These are phyloP conservation scores for Wallacemonas rigidus DNA, from an alignment of 208 protist genomes.

Conservation along the genomic window DNA sequence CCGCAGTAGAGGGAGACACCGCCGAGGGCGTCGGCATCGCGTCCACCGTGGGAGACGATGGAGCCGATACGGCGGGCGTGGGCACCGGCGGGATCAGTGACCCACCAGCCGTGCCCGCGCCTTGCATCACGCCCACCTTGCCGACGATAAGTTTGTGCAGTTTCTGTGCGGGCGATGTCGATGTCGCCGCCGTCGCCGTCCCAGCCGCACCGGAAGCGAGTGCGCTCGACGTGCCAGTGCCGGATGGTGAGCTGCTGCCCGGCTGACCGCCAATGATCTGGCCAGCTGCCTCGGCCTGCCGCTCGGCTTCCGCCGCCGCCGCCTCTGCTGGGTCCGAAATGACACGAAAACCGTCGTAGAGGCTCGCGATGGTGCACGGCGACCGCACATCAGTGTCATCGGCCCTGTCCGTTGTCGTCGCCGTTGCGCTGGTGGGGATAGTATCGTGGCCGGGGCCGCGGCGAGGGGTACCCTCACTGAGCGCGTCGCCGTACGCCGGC, in stretches of 20 bases:
- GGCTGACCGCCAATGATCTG: too few species aligned
- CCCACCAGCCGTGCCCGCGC: not conserved
- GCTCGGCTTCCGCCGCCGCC: not conserved
- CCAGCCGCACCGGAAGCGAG: not conserved
- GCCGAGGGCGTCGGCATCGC: too few species aligned
- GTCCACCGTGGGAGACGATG: too few species aligned
- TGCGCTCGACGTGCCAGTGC: not conserved
- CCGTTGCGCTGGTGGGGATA: not conserved
- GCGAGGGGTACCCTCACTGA: conserved; percentile 19
- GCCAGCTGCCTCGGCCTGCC: not conserved
- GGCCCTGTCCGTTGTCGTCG: not conserved
- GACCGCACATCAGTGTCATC: not conserved
- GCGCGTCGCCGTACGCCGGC: conserved; percentile 16
- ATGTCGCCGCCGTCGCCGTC: not conserved
- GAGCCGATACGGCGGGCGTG: not conserved
- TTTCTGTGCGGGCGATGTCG: not conserved
- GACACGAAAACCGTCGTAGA: conserved; percentile 28
- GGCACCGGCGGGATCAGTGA: conserved; percentile 8
- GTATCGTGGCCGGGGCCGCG: not conserved
- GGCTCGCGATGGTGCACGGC: conserved; percentile 25
- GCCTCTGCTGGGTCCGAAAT: not conserved
- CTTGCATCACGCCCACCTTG: conserved; percentile 10
- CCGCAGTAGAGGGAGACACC: not conserved
- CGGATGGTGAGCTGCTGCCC: too few species aligned
- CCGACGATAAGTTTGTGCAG: conserved; percentile 11